Percentiles rank a stretch among this genome's conserved stretches.
phyloP scores from a whole-genome alignment of 495 filamentous ascomycete genomes.

The Hyaloscypha variabilis region DNA sequence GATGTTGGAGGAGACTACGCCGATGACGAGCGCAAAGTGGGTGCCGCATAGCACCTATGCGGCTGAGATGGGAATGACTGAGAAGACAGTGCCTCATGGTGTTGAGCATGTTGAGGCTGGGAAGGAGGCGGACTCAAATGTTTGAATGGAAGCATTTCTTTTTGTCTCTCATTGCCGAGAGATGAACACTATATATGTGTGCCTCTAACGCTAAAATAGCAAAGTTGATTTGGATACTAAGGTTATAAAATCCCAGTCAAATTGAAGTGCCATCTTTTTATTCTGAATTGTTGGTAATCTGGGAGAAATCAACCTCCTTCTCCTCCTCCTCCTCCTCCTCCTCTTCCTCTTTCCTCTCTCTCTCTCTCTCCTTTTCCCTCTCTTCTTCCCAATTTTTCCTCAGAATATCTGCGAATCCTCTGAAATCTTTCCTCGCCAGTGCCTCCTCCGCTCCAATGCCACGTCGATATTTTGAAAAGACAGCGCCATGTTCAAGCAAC shows the following conservation, averaged over 20 bases:
- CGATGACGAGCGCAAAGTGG: slow-evolving; percentile 71
- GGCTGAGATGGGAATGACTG: slow-evolving; percentile 48
- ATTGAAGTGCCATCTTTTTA: too few relatives aligned
- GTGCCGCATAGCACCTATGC: slow-evolving; percentile 70
- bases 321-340: too few relatives aligned
- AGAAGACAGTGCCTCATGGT: slow-evolving; percentile 3
- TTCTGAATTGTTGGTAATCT: too few relatives aligned
- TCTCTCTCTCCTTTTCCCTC: background rate
- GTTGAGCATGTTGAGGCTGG: background rate
- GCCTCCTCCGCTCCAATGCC: background rate
- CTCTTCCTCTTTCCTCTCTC: too few relatives aligned
- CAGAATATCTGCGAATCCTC: background rate
- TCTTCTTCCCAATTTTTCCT: too few relatives aligned
- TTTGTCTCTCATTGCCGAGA: too few relatives aligned
- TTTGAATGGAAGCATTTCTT: background rate
- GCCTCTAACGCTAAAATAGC: too few relatives aligned
- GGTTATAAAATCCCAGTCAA: too few relatives aligned
- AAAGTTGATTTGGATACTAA: too few relatives aligned
- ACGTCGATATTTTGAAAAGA: background rate
- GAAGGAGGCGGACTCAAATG: background rate
- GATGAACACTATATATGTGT: too few relatives aligned
- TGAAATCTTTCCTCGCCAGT: background rate
- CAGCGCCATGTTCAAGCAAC: background rate
- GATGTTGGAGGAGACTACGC: slow-evolving; percentile 84
- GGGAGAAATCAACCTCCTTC: too few relatives aligned